Conservation (phyloP, 495 filamentous ascomycete genomes). For the Parmelia sp. region DNA sequence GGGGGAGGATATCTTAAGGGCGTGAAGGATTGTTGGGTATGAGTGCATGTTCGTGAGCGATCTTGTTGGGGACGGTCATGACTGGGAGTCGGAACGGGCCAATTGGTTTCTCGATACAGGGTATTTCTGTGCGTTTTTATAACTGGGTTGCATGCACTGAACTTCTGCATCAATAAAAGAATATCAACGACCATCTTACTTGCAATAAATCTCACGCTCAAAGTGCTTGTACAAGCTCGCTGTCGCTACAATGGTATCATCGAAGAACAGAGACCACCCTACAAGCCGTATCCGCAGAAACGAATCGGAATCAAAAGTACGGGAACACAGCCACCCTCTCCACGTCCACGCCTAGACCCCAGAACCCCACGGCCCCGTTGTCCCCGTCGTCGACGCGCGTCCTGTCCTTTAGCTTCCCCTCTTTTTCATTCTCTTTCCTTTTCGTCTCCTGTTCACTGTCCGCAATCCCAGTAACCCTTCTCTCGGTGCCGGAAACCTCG, state of each 20-base stretch:
- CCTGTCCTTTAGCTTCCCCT: not conserved
- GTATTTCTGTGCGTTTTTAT: not conserved
- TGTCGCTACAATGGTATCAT: not conserved
- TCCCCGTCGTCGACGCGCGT: not conserved
- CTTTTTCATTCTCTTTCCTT: not conserved
- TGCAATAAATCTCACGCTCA: not conserved
- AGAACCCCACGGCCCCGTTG: not conserved
- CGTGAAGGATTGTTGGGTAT: not conserved
- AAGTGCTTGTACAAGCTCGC: not conserved
- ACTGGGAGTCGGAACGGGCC: not conserved
- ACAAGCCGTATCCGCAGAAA: not conserved
- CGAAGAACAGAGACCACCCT: not conserved
- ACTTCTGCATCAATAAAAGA: not conserved
- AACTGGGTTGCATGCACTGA: not conserved
- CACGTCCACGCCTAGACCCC: conserved; percentile 6
- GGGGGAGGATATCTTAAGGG: not conserved
- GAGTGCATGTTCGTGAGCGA: not conserved
- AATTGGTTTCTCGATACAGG: not conserved
- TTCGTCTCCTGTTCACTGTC: not conserved
- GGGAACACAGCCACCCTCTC: not conserved
- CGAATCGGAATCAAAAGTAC: too few species aligned
- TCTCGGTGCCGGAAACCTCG: not conserved
- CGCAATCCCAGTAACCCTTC: too few species aligned
- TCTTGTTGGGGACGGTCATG: not conserved
- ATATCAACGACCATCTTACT: too few species aligned